Base-by-base conservation (phyloP, 257 asterid species). In the Nyctanthes arbortristis region DNA sequence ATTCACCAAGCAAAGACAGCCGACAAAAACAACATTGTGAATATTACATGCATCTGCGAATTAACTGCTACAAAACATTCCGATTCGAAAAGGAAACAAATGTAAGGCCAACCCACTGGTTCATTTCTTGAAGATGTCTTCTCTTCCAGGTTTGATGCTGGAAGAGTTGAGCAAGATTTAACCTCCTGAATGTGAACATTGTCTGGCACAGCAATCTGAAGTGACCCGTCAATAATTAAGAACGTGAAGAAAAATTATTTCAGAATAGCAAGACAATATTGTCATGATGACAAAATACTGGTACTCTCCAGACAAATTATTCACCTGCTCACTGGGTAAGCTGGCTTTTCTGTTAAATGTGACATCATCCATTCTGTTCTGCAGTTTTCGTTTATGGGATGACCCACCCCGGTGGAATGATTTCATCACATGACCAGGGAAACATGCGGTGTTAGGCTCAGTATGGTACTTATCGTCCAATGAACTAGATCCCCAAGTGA, bases 401-500 rank as follows among this genome's bases (percentile, higher is more conserved):
- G 92, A 77, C 66, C 82, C 85, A 69, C 66, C 81, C 20, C 70
- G 75, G 71, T 70, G 86, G 71, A 85, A 61, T 52, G 96, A 71
- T 68, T 81, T 80, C 64, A 61, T 73, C 40, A 79, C 70, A 47
- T 73, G 67, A 36, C 87, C 86, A 62, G 80, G 56, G 78, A 94
- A 88, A 55, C 89, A 79, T 63, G 79, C 71, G 35, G 63, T 86
- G 37, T 78, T 75, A 55, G 78, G 68, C 67, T 68, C 88, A 66
- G 70, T 82, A 55, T 40, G 57, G 66, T 73, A 18, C 32, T 73
- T 69, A 43, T 81, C 95, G 73, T 84, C 93, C 80, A 88, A 60
- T 61, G 85, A 68, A 78, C 83, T 71, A 68, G 81, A 75, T 35
- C 84, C 93, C 88, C 95, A 93, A 25, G 93, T 92, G 87, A 78